These are phyloP conservation scores for Moesziomyces sp. DNA, from an alignment of 1,284 basidiomycete species.

Conservation along the genomic window DNA sequence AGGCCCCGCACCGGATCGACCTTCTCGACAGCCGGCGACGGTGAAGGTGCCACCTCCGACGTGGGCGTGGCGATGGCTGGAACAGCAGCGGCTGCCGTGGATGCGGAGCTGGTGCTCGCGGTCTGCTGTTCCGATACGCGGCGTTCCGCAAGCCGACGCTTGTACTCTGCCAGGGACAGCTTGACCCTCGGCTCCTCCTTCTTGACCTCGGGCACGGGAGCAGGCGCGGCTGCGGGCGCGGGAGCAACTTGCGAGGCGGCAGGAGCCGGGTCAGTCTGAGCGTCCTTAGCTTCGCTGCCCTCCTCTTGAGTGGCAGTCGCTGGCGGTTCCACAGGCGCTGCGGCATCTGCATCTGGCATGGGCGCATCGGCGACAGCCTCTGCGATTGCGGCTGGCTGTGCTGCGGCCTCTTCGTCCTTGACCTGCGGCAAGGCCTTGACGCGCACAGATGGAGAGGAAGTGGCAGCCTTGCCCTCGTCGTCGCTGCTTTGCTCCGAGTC, in stretches of 20 bases:
- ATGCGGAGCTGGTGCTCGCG: conserved; percentile 2
- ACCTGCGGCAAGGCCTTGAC: background rate
- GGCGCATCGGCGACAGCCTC: background rate
- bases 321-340: conserved; percentile 1
- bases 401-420: background rate
- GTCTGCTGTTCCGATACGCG: conserved; percentile 48
- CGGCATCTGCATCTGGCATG: background rate
- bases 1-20: conserved; percentile 11
- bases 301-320: conserved; percentile 4
- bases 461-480: conserved; percentile 4
- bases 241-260: background rate
- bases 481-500: conserved; percentile 35
- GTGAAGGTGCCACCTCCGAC: conserved; percentile 21
- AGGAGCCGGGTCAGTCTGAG: conserved; percentile 1
- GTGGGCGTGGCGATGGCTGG: conserved; percentile 25
- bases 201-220: conserved; percentile 33
- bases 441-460: no score
- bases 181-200: conserved; percentile 57
- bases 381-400: background rate
- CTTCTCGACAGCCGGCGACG: conserved; percentile 23
- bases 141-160: conserved; percentile 61
- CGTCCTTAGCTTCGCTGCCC: conserved; percentile 3
- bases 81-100: conserved; percentile 3
- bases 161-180: conserved; percentile 65
- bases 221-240: conserved; percentile 1